phyloP scores from a whole-genome alignment of 306 rosid genomes.

The Alnus rubra region DNA sequence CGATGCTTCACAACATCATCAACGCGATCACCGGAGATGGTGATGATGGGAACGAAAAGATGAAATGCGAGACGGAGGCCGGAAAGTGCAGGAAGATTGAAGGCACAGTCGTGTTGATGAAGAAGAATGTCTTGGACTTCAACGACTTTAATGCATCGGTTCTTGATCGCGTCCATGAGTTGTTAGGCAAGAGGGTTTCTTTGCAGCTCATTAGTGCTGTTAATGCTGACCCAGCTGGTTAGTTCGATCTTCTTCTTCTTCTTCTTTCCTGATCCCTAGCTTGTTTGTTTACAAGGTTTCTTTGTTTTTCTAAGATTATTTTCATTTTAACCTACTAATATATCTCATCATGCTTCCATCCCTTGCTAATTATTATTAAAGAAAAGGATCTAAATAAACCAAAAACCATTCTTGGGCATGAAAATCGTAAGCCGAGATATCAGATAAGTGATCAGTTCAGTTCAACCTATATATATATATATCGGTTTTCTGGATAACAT shows the following conservation, averaged over 20 bases:
- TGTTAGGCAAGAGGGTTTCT: conserved; percentile 53
- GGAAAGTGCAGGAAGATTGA: conserved; percentile 14
- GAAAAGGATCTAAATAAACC: too few relatives aligned
- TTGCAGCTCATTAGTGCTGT: conserved; percentile 60
- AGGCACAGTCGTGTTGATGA: conserved; percentile 75
- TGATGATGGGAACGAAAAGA: neutral
- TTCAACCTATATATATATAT: too few relatives aligned
- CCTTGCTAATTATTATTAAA: too few relatives aligned
- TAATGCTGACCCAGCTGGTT: conserved; percentile 39
- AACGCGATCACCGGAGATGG: neutral
- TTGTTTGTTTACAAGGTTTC: too few relatives aligned
- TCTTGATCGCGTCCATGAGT: conserved; percentile 62
- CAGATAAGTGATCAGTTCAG: too few relatives aligned
- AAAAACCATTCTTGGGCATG: too few relatives aligned
- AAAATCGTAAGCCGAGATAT: too few relatives aligned
- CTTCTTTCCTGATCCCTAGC: too few relatives aligned
- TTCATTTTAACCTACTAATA: neutral
- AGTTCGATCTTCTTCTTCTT: conserved; percentile 2
- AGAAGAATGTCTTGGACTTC: conserved; percentile 72
- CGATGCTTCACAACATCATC: conserved; percentile 28
- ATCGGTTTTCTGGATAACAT: too few relatives aligned
- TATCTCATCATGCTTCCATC: too few relatives aligned
- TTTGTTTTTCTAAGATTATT: neutral
- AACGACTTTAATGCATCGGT: conserved; percentile 57
- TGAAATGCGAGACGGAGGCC: too few relatives aligned